Evolutionary conservation across 2,329 filamentous ascomycete species (phyloP).

Genomic region (Didymella glomerata): DNA sequence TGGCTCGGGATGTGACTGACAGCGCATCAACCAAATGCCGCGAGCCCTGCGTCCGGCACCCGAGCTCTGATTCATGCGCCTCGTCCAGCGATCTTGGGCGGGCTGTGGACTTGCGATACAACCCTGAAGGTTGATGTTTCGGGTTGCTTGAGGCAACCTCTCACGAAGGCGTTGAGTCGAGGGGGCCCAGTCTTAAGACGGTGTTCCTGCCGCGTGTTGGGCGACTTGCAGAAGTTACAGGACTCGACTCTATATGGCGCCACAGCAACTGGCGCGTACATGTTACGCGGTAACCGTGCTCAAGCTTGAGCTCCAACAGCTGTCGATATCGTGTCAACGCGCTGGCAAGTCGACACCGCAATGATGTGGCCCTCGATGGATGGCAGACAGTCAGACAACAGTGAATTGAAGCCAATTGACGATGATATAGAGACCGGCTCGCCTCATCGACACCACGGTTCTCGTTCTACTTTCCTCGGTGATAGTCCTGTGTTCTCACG

Average conservation of each 20-base stretch:
- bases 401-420: conserved; percentile 2
- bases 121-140: conserved; percentile 11
- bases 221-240: conserved; percentile 8
- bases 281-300: conserved; percentile 17
- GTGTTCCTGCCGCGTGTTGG: conserved; percentile 18
- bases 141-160: conserved; percentile 14
- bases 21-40: conserved; percentile 20
- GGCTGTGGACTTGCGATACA: neutral
- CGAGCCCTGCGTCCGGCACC: conserved; percentile 12
- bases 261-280: conserved; percentile 17
- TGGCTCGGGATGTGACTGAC: conserved; percentile 7
- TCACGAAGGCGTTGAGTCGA: neutral
- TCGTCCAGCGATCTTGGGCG: conserved; percentile 10
- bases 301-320: conserved; percentile 22
- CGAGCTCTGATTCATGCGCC: conserved; percentile 16
- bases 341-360: conserved; percentile 12
- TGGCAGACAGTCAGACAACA: neutral
- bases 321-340: conserved; percentile 16
- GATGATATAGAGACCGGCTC: conserved; percentile 8
- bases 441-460: neutral
- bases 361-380: neutral
- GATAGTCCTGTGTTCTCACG: conserved; percentile 23
- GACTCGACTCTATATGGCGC: conserved; percentile 9
- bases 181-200: conserved; percentile 15
- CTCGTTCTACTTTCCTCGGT: conserved; percentile 13